These are phyloP conservation scores for Luffa acutangula DNA, from an alignment of 306 rosid genomes.

Conservation along the genomic window DNA sequence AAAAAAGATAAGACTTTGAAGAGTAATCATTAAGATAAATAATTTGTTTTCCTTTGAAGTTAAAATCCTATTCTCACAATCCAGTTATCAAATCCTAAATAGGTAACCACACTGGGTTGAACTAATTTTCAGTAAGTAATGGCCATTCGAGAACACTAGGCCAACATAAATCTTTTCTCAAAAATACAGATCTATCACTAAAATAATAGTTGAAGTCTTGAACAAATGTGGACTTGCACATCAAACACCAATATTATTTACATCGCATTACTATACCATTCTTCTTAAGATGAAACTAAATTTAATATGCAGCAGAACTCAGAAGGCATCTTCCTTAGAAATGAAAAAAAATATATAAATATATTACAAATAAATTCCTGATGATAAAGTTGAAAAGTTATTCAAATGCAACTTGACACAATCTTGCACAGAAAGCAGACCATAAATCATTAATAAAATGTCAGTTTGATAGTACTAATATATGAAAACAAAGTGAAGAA, in stretches of 20 bases:
- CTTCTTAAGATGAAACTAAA: background rate
- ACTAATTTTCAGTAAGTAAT: no score
- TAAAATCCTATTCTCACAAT: no score
- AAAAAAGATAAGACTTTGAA: background rate
- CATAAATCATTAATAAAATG: conserved; percentile 2
- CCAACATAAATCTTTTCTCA: background rate
- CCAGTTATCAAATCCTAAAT: no score
- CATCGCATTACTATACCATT: background rate
- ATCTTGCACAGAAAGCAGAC: background rate
- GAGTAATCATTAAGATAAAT: background rate
- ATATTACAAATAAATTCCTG: background rate
- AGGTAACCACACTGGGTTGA: no score
- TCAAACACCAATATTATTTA: no score
- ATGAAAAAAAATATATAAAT: background rate
- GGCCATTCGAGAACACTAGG: no score
- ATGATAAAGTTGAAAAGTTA: background rate
- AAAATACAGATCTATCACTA: background rate
- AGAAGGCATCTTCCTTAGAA: background rate
- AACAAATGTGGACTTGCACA: background rate
- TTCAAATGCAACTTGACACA: background rate
- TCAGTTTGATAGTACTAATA: background rate
- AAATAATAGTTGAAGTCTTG: background rate
- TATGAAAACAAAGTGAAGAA: background rate
- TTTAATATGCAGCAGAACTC: background rate
- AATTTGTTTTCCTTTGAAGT: background rate